Evolutionary conservation across 768 basidiomycete species (phyloP), one percentile per base, ranked within the genome.

Genomic region (Serendipita sp.): DNA sequence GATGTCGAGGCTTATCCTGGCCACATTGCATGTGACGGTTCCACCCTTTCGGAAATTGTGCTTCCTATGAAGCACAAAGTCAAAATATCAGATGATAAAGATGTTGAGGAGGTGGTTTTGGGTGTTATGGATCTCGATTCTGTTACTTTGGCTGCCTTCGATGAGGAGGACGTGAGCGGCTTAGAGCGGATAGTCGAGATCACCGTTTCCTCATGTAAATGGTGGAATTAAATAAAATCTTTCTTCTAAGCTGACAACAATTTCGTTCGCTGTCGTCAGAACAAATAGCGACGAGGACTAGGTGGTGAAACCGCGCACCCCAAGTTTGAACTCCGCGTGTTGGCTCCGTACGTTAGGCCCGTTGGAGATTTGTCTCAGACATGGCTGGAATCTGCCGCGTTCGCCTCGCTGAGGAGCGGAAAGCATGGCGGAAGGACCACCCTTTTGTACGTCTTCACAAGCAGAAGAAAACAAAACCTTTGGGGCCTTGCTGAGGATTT

Each of bases 341-440:
- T 41, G 41, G 41, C 41, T 13, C 13, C 41, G 13, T 41, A 5
- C 60, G 2, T 38, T n/a, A n/a, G 7, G 41, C 13, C 41, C 41
- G 23, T 41, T 41, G 41, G 41, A 41, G 1, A 41, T 7, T 16
- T 67, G 18, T 11, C 36, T 16, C 45, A 44, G 62, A 23, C 34
- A 91, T 92, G 91, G 86, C 91, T 63, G 92, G 91, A 67, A 95
- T 97, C 68, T 94, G 92, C 74, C 84, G 92, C 74, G 85, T 88
- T 41, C 86, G 96, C 71, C 80, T 99, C 15, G 83, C 92, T 34
- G 96, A 98, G 75, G 96, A 99, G 76, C 85, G 96, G 71, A 99
- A 99, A 77, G 91, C 94, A 71, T 99, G 96, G 96, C 78, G 96
- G 66, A 98, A 94, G 75, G 96, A 98, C 69, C 96, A 99, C 75